phyloP scores from a whole-genome alignment of 352 stramenopile species.

The Globisporangium paroecandrum region DNA sequence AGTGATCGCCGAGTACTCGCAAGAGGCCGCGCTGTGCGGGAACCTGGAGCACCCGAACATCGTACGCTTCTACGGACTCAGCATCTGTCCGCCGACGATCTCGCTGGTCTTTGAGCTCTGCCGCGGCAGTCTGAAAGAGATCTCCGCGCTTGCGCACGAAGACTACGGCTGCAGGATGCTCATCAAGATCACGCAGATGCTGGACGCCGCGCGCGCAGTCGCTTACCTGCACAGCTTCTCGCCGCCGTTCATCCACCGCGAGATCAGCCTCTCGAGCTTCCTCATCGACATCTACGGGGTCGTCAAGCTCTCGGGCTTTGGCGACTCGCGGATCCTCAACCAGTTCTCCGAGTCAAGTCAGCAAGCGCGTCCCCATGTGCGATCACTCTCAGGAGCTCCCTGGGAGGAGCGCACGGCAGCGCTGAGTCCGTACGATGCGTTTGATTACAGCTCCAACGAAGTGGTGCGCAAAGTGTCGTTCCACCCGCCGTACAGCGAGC shows the following conservation, averaged over 20 bases:
- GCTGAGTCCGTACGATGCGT: constrained; percentile 30
- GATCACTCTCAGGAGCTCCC: not conserved
- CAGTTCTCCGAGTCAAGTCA: constrained; percentile 12
- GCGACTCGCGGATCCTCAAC: constrained; percentile 48
- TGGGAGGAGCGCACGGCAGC: constrained; percentile 21
- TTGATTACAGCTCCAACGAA: constrained; percentile 67
- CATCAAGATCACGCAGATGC: constrained; percentile 54
- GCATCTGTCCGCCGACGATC: constrained; percentile 59
- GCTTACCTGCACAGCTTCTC: constrained; percentile 75
- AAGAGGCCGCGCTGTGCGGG: constrained; percentile 54
- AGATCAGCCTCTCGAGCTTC: constrained; percentile 75
- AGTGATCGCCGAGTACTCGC: constrained; percentile 49
- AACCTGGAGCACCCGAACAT: constrained; percentile 64
- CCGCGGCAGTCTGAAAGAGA: constrained; percentile 49
- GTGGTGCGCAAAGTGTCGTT: constrained; percentile 43
- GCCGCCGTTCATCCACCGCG: constrained; percentile 67
- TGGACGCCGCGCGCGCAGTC: constrained; percentile 57
- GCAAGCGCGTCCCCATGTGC: not conserved
- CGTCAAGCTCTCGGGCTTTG: constrained; percentile 72
- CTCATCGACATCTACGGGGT: constrained; percentile 51
- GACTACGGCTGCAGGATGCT: constrained; percentile 51
- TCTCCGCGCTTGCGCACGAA: constrained; percentile 27
- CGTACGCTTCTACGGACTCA: constrained; percentile 57
- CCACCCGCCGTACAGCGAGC: constrained; percentile 53
- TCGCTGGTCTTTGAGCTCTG: constrained; percentile 72